phyloP scores from a whole-genome alignment of 2,329 filamentous ascomycete genomes.

The Verticillium dahliae region DNA sequence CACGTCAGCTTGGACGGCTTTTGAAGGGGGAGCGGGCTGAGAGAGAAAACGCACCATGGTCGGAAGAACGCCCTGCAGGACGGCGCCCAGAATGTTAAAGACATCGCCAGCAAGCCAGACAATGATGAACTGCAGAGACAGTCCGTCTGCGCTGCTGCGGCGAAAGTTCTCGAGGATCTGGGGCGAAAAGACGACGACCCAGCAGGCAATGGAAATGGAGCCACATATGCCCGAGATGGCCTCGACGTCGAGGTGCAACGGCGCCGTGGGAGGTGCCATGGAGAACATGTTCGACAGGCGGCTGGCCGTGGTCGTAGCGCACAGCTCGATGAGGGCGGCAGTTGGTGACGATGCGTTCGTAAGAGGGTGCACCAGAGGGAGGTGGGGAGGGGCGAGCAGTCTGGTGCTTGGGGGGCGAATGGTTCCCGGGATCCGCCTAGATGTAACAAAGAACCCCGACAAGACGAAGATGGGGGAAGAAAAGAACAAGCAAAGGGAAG shows the following conservation, averaged over 20 bases:
- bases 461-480: neutral
- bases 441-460: neutral
- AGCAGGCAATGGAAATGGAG: constrained; percentile 93
- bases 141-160: constrained; percentile 74
- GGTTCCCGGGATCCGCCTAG: neutral
- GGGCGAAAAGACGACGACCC: constrained; percentile 96
- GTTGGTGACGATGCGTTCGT: constrained; percentile 5
- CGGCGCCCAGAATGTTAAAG: constrained; percentile 91
- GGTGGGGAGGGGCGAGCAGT: neutral
- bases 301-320: neutral
- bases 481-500: neutral
- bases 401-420: no score
- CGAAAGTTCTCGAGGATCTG: constrained; percentile 96
- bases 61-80: constrained; percentile 83
- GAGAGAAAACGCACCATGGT: constrained; percentile 61
- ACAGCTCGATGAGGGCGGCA: neutral
- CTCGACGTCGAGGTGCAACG: constrained; percentile 74
- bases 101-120: constrained; percentile 92
- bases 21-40: constrained; percentile 4
- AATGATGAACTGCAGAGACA: constrained; percentile 86
- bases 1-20: constrained; percentile 2
- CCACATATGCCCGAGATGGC: constrained; percentile 82
- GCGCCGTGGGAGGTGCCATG: constrained; percentile 49
- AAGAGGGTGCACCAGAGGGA: constrained; percentile 1
- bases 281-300: constrained; percentile 9